Base-by-base conservation (phyloP, 169 alveolate species). In the Toxoplasma gondii region DNA sequence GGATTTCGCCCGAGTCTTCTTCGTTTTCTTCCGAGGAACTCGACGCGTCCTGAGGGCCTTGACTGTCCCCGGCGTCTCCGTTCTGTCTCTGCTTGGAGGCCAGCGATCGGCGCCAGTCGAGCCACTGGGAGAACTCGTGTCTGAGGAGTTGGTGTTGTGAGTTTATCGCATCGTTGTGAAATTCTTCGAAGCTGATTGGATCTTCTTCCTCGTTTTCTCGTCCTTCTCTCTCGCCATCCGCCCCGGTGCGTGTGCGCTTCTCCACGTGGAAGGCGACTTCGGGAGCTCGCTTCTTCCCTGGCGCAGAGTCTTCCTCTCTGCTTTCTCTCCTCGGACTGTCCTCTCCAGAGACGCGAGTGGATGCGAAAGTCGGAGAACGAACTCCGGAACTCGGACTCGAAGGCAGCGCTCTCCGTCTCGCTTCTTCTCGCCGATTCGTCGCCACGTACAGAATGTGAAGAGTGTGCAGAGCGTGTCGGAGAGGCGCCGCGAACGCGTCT, bases 161-260 rank as follows among this genome's bases (percentile, higher is more conserved):
- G 41, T 93, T 93, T 45, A 93, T 87, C 45, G 95, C 93, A 29
- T 93, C 95, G 78, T 88, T 93, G 44, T 93, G 91, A 54, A 93
- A 93, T 43, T 88, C 93, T 38, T 64, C 84, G 82, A 39, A 88
- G 31, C 34, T 9, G 39, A 88, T 17, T 43, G 92, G 82, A 10
- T 9, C 84, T 22, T n/a, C 41, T 9, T 34, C 69, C 10, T 38
- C 84, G 27, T 58, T 12, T 22, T 19, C 58, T 10, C 54, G 54
- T n/a, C 29, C 88, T 81, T n/a, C 88, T n/a, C 29, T 31, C 53
- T 81, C 88, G 39, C 83, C 83, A 17, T 34, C 29, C 19, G 27
- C 67, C 9, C 19, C 67, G 27, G 9, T 53, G 27, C 67, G 67
- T 19, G 67, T 53, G 67, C 67, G 67, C 67, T 53, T 53, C 67